Evolutionary conservation across 2,329 filamentous ascomycete genomes (phyloP).

Genomic region (Aulographum hederae): DNA sequence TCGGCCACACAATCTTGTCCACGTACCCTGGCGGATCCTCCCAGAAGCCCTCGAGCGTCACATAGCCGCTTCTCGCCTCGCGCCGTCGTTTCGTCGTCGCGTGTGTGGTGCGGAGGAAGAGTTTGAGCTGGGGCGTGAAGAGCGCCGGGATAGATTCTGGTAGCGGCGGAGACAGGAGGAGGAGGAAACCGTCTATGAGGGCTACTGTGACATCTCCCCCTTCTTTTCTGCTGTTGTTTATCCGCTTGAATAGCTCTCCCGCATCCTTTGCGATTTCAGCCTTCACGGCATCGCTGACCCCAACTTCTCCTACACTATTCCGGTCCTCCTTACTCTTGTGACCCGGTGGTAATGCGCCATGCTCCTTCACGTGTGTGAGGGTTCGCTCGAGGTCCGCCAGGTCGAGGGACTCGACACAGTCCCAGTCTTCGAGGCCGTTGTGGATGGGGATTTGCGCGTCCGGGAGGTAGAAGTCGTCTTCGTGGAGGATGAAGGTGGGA

Average conservation of each 20-base stretch:
- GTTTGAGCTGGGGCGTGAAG: conserved; percentile 56
- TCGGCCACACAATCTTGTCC: conserved; percentile 88
- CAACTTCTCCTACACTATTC: conserved; percentile 29
- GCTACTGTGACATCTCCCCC: neutral
- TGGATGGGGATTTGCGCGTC: conserved; percentile 47
- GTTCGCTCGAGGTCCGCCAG: conserved; percentile 48
- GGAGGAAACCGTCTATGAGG: conserved; percentile 74
- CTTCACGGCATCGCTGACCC: conserved; percentile 8
- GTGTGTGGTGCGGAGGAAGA: conserved; percentile 60
- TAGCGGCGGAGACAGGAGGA: conserved; percentile 52
- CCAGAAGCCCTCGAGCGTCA: conserved; percentile 79
- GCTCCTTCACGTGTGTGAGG: conserved; percentile 48
- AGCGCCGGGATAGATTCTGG: conserved; percentile 33
- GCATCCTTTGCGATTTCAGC: conserved; percentile 20
- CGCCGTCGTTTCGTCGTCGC: conserved; percentile 44
- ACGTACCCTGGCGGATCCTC: conserved; percentile 86
- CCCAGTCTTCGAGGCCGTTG: conserved; percentile 63
- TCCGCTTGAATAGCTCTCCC: neutral
- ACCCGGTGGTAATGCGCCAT: conserved; percentile 41
- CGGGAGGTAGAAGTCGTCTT: conserved; percentile 87
- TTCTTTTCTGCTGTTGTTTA: neutral
- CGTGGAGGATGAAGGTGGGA: conserved; percentile 65
- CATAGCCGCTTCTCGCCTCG: conserved; percentile 55
- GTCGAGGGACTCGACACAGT: conserved; percentile 65
- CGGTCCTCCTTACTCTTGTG: conserved; percentile 38